Evolutionary conservation across 169 alveolate species (phyloP), one percentile per base, ranked within the genome.

Genomic region (Toxoplasma gondii): DNA sequence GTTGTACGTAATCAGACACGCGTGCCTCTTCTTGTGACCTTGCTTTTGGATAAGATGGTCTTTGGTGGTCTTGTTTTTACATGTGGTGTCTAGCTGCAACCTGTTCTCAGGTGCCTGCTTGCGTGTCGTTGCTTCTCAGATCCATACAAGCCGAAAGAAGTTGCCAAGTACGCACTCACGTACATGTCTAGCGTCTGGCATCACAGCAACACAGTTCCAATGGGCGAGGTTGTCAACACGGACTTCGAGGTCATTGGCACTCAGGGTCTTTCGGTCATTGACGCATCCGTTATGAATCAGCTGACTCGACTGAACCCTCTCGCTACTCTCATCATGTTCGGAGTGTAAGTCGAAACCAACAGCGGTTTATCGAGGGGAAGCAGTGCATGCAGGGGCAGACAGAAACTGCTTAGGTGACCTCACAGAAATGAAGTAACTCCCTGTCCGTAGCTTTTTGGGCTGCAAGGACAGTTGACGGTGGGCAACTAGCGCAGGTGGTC

Each of bases 181-280:
- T 94, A 94, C 93, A 94, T 94, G 96, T 83, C 96, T 4, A 94
- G 96, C 90, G 90, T 95, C 22, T 94, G 96, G 78, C 96, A 95
- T 88, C 92, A 91, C 49, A 74, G 82, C 93, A 95, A 95, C 78
- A 91, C 96, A 24, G 94, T 96, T 0, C 96, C 95, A 9, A 86
- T 93, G 93, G 97, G 96, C 69, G 64, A 34, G 74, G 97, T 95
- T 19, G 97, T 95, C 29, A 93, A 95, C 93, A 74, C 92, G 69
- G 70, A 91, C 69, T 95, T 95, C 88, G 87, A 78, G n/a, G 95
- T 95, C 69, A 81, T 45, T 83, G 96, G 96, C 34, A 69, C 93
- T 53, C 49, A 74, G 38, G 93, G 93, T 49, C 95, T 95, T 27
- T 88, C 96, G 29, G 80, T 95, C 31, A 94, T 95, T 45, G 97